These are phyloP conservation scores for Xerocomus nothofagi DNA, from an alignment of 1,284 basidiomycete genomes.

Conservation along the genomic window DNA sequence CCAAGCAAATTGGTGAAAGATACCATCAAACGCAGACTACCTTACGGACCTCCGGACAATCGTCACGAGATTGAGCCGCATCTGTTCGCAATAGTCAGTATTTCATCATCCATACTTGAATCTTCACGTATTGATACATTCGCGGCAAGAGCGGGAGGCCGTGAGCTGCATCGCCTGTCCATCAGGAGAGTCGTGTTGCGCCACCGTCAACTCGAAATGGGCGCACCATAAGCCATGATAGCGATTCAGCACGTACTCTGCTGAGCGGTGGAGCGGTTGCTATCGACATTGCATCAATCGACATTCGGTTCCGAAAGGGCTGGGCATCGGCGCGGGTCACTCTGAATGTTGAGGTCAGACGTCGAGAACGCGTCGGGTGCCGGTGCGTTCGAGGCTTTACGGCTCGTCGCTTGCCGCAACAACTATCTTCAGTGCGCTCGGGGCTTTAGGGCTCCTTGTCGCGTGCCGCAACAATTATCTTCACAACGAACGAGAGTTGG, in stretches of 20 bases:
- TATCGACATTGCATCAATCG: background rate
- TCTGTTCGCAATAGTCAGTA: background rate
- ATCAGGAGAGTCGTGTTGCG: background rate
- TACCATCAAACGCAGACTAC: background rate
- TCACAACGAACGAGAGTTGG: slow-evolving; percentile 8
- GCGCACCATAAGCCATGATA: background rate
- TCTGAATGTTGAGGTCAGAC: background rate
- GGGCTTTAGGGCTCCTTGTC: background rate
- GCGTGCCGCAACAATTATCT: background rate
- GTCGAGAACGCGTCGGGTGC: background rate
- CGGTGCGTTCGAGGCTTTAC: background rate
- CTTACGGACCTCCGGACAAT: background rate
- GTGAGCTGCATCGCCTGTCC: background rate
- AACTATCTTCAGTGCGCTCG: slow-evolving; percentile 3
- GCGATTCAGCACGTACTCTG: background rate
- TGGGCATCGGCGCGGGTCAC: background rate
- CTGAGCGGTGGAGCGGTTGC: background rate
- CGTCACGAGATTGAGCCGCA: background rate
- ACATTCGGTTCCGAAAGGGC: background rate
- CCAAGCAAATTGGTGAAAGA: background rate
- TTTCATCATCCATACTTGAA: background rate
- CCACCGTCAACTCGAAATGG: slow-evolving; percentile 4
- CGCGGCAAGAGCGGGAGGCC: background rate
- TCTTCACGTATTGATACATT: background rate
- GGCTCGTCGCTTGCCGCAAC: background rate